A percentile compares a stretch with the other conserved stretches of the same genome.
Evolutionary conservation across 1,284 basidiomycete species (phyloP).

Genomic region (Gomphus bonarii): DNA sequence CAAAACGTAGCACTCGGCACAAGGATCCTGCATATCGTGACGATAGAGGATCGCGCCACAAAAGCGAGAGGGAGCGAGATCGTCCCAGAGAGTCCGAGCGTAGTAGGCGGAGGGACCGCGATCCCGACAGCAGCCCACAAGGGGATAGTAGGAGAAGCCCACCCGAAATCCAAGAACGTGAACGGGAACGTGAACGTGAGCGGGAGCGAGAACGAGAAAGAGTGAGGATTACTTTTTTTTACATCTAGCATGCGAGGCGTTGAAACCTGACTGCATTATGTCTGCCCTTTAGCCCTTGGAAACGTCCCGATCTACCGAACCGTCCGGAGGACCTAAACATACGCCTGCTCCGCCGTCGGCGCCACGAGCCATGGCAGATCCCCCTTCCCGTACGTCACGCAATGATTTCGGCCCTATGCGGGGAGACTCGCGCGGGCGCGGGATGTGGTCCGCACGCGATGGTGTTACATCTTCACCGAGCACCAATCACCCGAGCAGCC

Average conservation of each 20-base stretch:
- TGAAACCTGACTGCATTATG: background rate
- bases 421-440: background rate
- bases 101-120: slow-evolving; percentile 46
- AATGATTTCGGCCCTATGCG: background rate
- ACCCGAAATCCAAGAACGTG: slow-evolving; percentile 31
- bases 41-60: slow-evolving; percentile 48
- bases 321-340: slow-evolving; percentile 17
- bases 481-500: background rate
- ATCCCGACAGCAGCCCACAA: slow-evolving; percentile 18
- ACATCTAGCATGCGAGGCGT: background rate
- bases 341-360: slow-evolving; percentile 56
- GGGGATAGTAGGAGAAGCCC: slow-evolving; percentile 15
- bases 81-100: slow-evolving; percentile 56
- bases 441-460: slow-evolving; percentile 2
- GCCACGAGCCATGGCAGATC: slow-evolving; percentile 54
- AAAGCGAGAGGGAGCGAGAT: slow-evolving; percentile 31
- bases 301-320: slow-evolving; percentile 7
- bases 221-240: slow-evolving; percentile 26
- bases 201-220: slow-evolving; percentile 17
- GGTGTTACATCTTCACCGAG: background rate
- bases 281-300: background rate
- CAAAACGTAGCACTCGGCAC: slow-evolving; percentile 65
- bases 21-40: slow-evolving; percentile 52
- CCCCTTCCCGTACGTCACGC: slow-evolving; percentile 1
- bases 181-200: too few species aligned